Conservation (phyloP, 2,329 filamentous ascomycete genomes). For the Torrubiella hemipterigena region DNA sequence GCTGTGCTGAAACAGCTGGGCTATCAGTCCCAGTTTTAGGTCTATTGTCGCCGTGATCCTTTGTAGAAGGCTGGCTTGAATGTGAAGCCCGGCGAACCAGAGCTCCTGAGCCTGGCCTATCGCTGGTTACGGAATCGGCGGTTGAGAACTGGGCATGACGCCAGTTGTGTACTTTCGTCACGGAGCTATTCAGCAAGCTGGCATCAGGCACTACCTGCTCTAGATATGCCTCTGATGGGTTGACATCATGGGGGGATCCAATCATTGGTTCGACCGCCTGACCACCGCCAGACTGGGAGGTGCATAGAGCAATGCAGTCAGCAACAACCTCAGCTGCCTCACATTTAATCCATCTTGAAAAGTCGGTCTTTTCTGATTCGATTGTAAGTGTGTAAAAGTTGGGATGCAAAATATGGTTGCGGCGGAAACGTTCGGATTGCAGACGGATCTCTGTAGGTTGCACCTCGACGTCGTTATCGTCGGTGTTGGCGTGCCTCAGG, state of each 20-base stretch:
- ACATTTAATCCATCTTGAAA: constrained; percentile 66
- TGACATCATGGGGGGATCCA: too few species aligned
- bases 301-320: constrained; percentile 62
- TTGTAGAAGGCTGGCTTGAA: constrained; percentile 36
- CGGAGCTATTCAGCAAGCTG: constrained; percentile 26
- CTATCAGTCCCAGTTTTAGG: constrained; percentile 38
- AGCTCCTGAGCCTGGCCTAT: constrained; percentile 15
- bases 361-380: constrained; percentile 67
- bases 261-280: constrained; percentile 13
- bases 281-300: constrained; percentile 15
- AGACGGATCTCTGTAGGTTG: constrained; percentile 67
- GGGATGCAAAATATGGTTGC: constrained; percentile 65
- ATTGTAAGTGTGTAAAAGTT: constrained; percentile 73
- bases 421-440: constrained; percentile 62
- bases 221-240: too few species aligned
- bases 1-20: constrained; percentile 46
- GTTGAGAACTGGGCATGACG: constrained; percentile 41
- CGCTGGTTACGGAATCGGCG: constrained; percentile 28
- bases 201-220: constrained; percentile 13
- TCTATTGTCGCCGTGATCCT: constrained; percentile 30
- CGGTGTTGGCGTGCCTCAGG: constrained; percentile 58
- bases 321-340: constrained; percentile 71
- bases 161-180: constrained; percentile 31
- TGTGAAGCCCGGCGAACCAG: constrained; percentile 31
- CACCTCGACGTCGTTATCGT: constrained; percentile 63